Conservation (phyloP, 2,329 filamentous ascomycete genomes). For the Coniella vitis region DNA sequence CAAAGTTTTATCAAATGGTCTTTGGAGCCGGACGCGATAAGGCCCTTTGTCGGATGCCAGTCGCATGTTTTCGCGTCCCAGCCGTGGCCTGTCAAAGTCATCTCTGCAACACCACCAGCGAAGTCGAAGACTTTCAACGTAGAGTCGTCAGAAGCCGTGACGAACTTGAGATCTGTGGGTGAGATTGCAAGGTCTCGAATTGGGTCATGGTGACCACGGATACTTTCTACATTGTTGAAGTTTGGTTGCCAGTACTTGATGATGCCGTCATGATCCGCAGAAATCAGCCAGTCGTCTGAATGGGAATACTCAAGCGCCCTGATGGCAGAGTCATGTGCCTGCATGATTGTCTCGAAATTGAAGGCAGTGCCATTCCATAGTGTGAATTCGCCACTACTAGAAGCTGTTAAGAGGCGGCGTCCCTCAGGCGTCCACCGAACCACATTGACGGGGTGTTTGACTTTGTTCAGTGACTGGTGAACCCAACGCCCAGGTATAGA, state of each 20-base stretch:
- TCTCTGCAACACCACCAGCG: constrained; percentile 75
- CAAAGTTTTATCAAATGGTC: constrained; percentile 96
- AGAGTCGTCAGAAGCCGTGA: constrained; percentile 91
- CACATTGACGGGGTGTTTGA: constrained; percentile 94
- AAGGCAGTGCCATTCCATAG: constrained; percentile 98
- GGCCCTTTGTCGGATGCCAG: constrained; percentile 92
- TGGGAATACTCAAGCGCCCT: constrained; percentile 82
- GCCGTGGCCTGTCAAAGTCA: constrained; percentile 81
- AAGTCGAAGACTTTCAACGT: constrained; percentile 96
- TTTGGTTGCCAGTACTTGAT: constrained; percentile 99
- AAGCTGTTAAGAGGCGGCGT: constrained; percentile 81
- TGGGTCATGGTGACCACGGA: constrained; percentile 83
- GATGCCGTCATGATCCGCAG: constrained; percentile 87
- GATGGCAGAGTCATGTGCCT: constrained; percentile 87
- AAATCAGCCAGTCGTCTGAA: constrained; percentile 94
- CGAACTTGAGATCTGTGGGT: constrained; percentile 90
- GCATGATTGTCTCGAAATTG: constrained; percentile 99
- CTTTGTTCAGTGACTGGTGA: constrained; percentile 97
- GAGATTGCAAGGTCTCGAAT: constrained; percentile 90
- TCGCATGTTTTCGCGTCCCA: constrained; percentile 98
- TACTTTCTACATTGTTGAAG: constrained; percentile 96
- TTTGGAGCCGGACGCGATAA: constrained; percentile 93
- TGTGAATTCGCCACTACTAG: constrained; percentile 95
- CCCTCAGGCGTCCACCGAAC: constrained; percentile 98
- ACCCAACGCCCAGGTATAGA: constrained; percentile 91